Evolutionary conservation across 495 filamentous ascomycete genomes (phyloP).

Genomic region (Hypoxylon fragiforme): DNA sequence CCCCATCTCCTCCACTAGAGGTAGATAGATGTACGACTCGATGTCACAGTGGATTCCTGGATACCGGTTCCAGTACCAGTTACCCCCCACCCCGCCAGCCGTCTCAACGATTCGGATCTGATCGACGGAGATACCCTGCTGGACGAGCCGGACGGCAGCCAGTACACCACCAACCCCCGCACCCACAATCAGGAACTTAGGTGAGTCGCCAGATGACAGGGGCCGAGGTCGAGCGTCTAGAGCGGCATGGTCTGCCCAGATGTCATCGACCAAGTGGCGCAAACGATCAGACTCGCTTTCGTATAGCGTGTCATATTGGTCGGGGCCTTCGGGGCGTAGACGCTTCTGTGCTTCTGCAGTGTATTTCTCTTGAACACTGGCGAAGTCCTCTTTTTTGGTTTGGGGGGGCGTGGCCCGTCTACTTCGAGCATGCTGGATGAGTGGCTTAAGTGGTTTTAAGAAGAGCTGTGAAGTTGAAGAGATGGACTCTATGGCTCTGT

Average conservation of each 20-base stretch:
- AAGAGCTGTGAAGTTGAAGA: too few relatives aligned
- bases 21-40: slow-evolving; percentile 57
- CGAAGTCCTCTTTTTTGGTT: slow-evolving; percentile 36
- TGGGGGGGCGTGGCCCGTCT: background rate
- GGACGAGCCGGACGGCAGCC: slow-evolving; percentile 52
- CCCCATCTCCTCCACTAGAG: slow-evolving; percentile 62
- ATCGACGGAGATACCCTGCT: slow-evolving; percentile 48
- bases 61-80: slow-evolving; percentile 62
- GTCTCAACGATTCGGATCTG: slow-evolving; percentile 56
- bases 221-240: slow-evolving; percentile 39
- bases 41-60: slow-evolving; percentile 56
- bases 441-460: too few relatives aligned
- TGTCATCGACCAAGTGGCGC: slow-evolving; percentile 45
- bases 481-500: too few relatives aligned
- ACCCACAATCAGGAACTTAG: slow-evolving; percentile 55
- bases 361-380: slow-evolving; percentile 45
- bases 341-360: slow-evolving; percentile 53
- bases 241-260: slow-evolving; percentile 49
- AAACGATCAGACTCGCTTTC: slow-evolving; percentile 38
- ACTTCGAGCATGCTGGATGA: too few relatives aligned
- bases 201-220: slow-evolving; percentile 34
- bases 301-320: slow-evolving; percentile 46
- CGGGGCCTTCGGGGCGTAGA: slow-evolving; percentile 43
- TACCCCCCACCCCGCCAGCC: slow-evolving; percentile 56
- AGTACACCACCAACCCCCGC: slow-evolving; percentile 56